Conservation (phyloP, 2,329 filamentous ascomycete species). For the Orbilia blumenaviensis region DNA sequence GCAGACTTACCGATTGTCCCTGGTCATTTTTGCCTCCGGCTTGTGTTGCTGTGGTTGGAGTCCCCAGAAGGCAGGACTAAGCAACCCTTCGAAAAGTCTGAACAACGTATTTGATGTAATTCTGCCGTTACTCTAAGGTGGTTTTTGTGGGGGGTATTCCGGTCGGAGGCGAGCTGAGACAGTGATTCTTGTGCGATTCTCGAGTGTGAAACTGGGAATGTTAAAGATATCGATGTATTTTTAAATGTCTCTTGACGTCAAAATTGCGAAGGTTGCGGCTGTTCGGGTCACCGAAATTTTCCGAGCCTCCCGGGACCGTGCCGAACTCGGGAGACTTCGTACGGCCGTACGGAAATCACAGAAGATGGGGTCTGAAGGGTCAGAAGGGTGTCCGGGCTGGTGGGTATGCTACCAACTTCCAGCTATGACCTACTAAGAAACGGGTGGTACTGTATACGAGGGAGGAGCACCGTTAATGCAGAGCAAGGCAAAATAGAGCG, state of each 20-base stretch:
- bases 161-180: background rate
- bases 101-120: conserved; percentile 31
- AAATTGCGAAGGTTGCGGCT: conserved; percentile 17
- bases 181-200: conserved; percentile 1
- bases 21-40: conserved; percentile 34
- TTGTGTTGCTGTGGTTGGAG: conserved; percentile 35
- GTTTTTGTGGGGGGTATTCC: conserved; percentile 5
- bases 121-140: conserved; percentile 19
- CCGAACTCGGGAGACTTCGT: conserved; percentile 37
- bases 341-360: conserved; percentile 30
- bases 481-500: conserved; percentile 4
- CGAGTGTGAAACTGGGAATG: background rate
- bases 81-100: conserved; percentile 36
- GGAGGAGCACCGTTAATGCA: conserved; percentile 48
- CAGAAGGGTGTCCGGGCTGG: conserved; percentile 9
- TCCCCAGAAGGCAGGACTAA: conserved; percentile 51
- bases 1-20: conserved; percentile 45
- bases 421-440: conserved; percentile 15
- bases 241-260: conserved; percentile 10
- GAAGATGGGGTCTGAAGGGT: background rate
- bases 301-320: conserved; percentile 47
- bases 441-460: conserved; percentile 32
- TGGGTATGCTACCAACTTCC: conserved; percentile 1
- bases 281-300: conserved; percentile 46
- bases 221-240: background rate